Evolutionary conservation across 352 stramenopile species (phyloP), one percentile per base, ranked within the genome.

Genomic region (Lagenidium sp.): DNA sequence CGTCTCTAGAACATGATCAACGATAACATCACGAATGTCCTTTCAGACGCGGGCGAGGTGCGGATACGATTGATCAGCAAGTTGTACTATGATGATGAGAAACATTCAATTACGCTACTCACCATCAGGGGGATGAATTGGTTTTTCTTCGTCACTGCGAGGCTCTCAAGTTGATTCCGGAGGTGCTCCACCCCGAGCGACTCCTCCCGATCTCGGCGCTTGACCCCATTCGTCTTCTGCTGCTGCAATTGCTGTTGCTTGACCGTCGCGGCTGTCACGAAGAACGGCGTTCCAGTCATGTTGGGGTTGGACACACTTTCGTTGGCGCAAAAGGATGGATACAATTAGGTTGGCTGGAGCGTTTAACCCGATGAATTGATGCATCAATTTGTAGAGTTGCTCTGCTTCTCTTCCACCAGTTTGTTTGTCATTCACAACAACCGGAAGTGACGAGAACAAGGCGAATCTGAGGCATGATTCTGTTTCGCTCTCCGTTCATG

Each of bases 371-470:
- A 45, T n/a, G n/a, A n/a, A n/a, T n/a, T 45, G 25, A 1, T 0
- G 0, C 4, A 56, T 56, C 26, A 46, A 30, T 7, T 46, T 12
- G 13, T 26, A 32, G 26, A 5, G 28, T 29, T 38, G 19, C 13
- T 16, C 15, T 36, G 8, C 11, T n/a, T 26, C 18, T 6, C 20
- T 5, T 13, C n/a, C 40, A 13, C 25, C 25, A 23, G 19, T 3
- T 4, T 15, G 16, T 18, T 12, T 2, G 11, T 38, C 34, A 55
- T n/a, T n/a, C n/a, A n/a, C n/a, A 20, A 12, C 36, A 51, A 57
- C 70, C 82, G 74, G 70, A 86, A 63, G 42, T 83, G 74, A 86
- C 74, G 70, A 84, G 15, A 58, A 39, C 26, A 38, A 44, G 35
- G 45, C 35, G 41, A 41, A 8, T 21, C 39, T 8, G 3, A 25